These are phyloP conservation scores for Daldinia sp. DNA, from an alignment of 2,329 filamentous ascomycete species.

Conservation along the genomic window DNA sequence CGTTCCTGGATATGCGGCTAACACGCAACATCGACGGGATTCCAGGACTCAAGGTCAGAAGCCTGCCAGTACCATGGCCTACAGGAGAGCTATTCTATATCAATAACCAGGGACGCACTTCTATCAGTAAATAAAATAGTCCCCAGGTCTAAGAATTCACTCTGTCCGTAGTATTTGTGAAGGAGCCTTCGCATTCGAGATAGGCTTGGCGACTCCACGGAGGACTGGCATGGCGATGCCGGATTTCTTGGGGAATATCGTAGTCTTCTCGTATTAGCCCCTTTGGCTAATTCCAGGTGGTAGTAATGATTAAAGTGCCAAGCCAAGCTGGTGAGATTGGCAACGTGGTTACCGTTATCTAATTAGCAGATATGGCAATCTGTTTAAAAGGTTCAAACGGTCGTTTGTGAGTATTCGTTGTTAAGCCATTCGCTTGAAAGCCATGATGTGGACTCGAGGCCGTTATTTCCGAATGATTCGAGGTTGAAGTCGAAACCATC, in stretches of 20 bases:
- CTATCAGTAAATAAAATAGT: background rate
- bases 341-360: background rate
- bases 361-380: background rate
- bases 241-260: background rate
- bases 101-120: background rate
- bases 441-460: slow-evolving; percentile 51
- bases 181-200: background rate
- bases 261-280: slow-evolving; percentile 15
- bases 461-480: slow-evolving; percentile 57
- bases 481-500: slow-evolving; percentile 61
- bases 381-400: slow-evolving; percentile 43
- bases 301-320: slow-evolving; percentile 29
- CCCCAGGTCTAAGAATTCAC: background rate
- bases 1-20: background rate
- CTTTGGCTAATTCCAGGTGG: slow-evolving; percentile 28
- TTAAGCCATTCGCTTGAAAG: slow-evolving; percentile 52
- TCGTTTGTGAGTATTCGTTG: slow-evolving; percentile 48
- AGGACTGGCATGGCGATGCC: background rate
- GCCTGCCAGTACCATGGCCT: background rate
- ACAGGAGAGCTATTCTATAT: background rate
- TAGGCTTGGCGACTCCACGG: background rate
- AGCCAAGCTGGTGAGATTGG: slow-evolving; percentile 6
- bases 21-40: background rate
- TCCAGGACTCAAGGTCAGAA: background rate
- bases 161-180: background rate